Percentiles rank a stretch among this genome's conserved stretches.
Evolutionary conservation across 2,329 filamentous ascomycete genomes (phyloP).

Genomic region (Gnomoniopsis sp.): DNA sequence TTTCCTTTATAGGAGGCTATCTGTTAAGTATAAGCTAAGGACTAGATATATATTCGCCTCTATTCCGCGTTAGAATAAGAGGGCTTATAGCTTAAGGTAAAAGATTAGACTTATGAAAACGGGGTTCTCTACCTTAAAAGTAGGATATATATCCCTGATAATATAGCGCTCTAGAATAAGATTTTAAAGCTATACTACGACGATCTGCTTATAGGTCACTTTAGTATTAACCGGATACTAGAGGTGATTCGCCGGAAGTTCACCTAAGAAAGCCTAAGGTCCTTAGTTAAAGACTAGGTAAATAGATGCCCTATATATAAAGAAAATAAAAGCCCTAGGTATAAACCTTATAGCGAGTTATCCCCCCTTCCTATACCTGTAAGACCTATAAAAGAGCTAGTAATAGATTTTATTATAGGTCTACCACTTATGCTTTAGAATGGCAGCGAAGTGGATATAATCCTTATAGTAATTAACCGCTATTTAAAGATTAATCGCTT

Average conservation of each 20-base stretch:
- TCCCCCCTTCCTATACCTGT: neutral
- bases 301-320: no score
- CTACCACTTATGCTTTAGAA: neutral
- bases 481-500: neutral
- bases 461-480: neutral
- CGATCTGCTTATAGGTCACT: neutral
- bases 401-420: no score
- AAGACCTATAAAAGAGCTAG: no score
- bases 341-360: no score
- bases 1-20: neutral
- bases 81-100: neutral
- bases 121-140: neutral
- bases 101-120: neutral
- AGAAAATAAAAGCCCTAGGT: no score
- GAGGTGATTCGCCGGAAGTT: neutral
- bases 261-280: neutral
- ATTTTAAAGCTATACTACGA: neutral
- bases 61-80: neutral
- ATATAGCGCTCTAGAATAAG: neutral
- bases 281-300: neutral
- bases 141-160: neutral
- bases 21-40: neutral
- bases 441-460: neutral
- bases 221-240: neutral
- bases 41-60: neutral